Base-by-base conservation (phyloP, 2,329 filamentous ascomycete species). In the Dactylellina leptospora region DNA sequence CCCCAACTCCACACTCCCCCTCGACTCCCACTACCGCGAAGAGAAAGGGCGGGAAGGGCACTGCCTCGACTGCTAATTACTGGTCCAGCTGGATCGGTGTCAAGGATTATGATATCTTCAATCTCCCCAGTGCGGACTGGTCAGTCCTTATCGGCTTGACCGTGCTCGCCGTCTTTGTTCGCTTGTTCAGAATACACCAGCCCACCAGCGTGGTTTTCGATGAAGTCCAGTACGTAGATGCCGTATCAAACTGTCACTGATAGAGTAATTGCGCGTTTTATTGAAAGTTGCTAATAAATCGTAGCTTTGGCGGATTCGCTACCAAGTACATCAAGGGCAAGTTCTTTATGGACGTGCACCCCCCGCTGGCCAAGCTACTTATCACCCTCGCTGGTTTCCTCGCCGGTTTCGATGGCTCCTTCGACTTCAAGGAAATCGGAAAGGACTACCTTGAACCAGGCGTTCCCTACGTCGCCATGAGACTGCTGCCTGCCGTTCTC, bases 331-430 rank as follows among this genome's bases (percentile, higher is more conserved):
- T 99, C 85, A 97, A 99, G 84, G 95, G 95, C 78, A 90, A 86
- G 80, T 99, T 99, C 86, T 99, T 99, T 81, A 99, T 99, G 95
- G 95, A 99, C 80, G 95, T 99, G n/a, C 95, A 99, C 80, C 95
- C 95, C 28, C 95, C 95, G 47, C 85, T 99, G 72, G 95, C 95
- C 75, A 99, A 99, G 84, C 87, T 99, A 79, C 88, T 99, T 76
- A 93, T 99, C 78, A 96, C 95, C 56, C 86, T 99, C 72, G 92
- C 93, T 74, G 95, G 93, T 76, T 99, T 90, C 88, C 82, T 97
- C 74, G 95, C 93, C 77, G 95, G 95, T 59, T 99, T 97, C 80
- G 87, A 97, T 79, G 95, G 95, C 75, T 85, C 92, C 74, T 99
- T 99, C 80, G 95, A 97, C 81, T 99, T 99, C 84, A 99, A 97